phyloP scores from a whole-genome alignment of 768 basidiomycete species.

The Podaxis rugospora region DNA sequence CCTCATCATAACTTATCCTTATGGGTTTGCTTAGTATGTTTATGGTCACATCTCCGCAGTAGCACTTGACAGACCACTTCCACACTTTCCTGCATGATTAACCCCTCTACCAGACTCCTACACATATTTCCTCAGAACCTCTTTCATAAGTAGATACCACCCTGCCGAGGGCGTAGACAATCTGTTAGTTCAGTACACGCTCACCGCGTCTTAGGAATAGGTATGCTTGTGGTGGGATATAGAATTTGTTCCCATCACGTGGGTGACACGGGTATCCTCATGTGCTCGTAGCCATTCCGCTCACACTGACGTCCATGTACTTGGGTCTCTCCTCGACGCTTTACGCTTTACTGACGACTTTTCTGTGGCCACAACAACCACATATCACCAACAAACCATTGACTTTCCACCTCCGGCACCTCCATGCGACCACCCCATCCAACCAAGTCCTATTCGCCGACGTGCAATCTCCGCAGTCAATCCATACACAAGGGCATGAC shows the following conservation, averaged over 20 bases:
- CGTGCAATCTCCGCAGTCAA: slow-evolving; percentile 19
- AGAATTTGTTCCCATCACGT: background rate
- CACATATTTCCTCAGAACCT: no score
- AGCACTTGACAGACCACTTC: no score
- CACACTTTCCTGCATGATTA: no score
- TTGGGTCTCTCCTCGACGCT: slow-evolving; percentile 36
- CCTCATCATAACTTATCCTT: no score
- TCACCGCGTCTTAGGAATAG: no score
- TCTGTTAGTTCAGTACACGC: no score
- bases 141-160: no score
- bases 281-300: background rate
- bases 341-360: slow-evolving; percentile 34
- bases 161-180: no score
- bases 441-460: slow-evolving; percentile 61
- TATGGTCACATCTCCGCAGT: no score
- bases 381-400: slow-evolving; percentile 25
- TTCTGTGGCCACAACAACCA: slow-evolving; percentile 35
- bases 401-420: slow-evolving; percentile 62
- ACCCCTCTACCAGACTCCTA: no score
- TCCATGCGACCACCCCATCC: slow-evolving; percentile 50
- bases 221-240: no score
- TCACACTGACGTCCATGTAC: slow-evolving; percentile 22
- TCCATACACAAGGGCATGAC: slow-evolving; percentile 20
- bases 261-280: background rate
- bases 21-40: no score